phyloP scores from a whole-genome alignment of 2,329 filamentous ascomycete genomes.

The Helminthosporium solani region DNA sequence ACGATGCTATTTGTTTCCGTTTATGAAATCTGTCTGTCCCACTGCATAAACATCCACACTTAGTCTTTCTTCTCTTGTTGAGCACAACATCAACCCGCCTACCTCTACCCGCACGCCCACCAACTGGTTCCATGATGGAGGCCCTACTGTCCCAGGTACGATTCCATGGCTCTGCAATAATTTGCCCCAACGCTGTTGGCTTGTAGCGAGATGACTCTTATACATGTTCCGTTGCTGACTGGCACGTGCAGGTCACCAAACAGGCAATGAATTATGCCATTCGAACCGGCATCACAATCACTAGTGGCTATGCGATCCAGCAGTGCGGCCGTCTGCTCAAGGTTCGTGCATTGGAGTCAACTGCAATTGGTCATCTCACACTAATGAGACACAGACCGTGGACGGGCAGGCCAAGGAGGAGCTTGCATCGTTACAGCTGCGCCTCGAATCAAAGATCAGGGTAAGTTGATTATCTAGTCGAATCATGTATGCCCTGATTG shows the following conservation, averaged over 20 bases:
- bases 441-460: constrained; percentile 82
- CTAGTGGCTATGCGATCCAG: constrained; percentile 78
- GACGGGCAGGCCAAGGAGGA: constrained; percentile 72
- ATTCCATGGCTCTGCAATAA: background rate
- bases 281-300: constrained; percentile 77
- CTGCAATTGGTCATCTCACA: constrained; percentile 23
- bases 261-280: constrained; percentile 94
- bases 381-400: constrained; percentile 45
- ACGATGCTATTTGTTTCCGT: too few relatives aligned
- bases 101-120: background rate
- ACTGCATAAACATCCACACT: too few relatives aligned
- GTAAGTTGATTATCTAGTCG: constrained; percentile 51
- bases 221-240: constrained; percentile 4
- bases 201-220: background rate
- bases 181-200: background rate
- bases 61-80: too few relatives aligned
- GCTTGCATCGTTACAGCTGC: constrained; percentile 68
- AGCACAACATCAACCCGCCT: background rate
- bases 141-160: constrained; percentile 61
- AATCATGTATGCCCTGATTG: too few relatives aligned
- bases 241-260: constrained; percentile 58
- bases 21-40: too few relatives aligned
- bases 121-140: constrained; percentile 61
- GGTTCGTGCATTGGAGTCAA: constrained; percentile 36
- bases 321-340: constrained; percentile 78